Percentiles rank a stretch among this genome's conserved stretches.
Evolutionary conservation across 495 filamentous ascomycete species (phyloP).

Genomic region (Penicillium turbatum): DNA sequence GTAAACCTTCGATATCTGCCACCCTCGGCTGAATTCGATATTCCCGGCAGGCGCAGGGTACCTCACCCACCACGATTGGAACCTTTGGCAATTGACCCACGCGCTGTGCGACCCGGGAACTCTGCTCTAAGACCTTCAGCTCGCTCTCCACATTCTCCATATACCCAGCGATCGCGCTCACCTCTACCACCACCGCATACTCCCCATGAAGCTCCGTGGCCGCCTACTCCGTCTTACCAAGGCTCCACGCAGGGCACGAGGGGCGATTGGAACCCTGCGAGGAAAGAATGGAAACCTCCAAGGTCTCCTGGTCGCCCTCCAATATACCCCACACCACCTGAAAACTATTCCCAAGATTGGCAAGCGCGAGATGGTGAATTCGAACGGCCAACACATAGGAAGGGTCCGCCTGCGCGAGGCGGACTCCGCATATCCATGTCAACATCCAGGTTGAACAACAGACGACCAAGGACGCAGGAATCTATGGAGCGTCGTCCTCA

Average conservation of each 20-base stretch:
- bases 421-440: conserved; percentile 44
- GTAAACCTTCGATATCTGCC: conserved; percentile 37
- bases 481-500: conserved; percentile 28
- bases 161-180: conserved; percentile 27
- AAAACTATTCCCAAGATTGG: conserved; percentile 16
- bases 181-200: conserved; percentile 22
- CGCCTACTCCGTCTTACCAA: conserved; percentile 27
- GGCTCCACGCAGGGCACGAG: conserved; percentile 19
- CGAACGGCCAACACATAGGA: conserved; percentile 29
- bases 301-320: conserved; percentile 21
- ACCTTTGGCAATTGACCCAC: conserved; percentile 32
- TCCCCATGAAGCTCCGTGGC: conserved; percentile 27
- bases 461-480: conserved; percentile 27
- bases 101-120: conserved; percentile 24
- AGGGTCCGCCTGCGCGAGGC: conserved; percentile 23
- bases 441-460: conserved; percentile 29
- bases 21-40: conserved; percentile 32
- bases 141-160: conserved; percentile 20
- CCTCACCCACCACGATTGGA: conserved; percentile 34
- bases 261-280: conserved; percentile 19
- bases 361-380: conserved; percentile 24
- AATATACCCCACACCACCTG: conserved; percentile 18
- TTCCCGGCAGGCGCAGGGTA: conserved; percentile 32
- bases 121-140: conserved; percentile 21
- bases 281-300: conserved; percentile 5